Conservation (phyloP, 345 rosid genomes). For the Euphorbia peplus region DNA sequence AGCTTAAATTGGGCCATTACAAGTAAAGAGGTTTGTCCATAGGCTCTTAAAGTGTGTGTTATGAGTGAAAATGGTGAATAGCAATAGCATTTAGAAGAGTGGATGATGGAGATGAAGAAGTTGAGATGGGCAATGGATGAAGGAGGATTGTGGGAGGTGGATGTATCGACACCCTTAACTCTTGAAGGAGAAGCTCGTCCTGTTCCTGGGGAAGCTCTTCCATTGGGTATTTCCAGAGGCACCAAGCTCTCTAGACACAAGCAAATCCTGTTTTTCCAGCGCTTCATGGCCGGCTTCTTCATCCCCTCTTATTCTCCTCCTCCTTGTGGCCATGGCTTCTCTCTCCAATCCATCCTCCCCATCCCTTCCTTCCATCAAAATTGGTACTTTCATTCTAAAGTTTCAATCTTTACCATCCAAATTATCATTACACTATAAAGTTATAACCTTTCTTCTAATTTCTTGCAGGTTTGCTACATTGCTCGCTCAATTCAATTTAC, state of each 20-base stretch:
- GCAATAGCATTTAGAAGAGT: no score
- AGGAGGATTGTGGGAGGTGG: slow-evolving; percentile 81
- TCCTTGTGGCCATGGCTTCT: slow-evolving; percentile 28
- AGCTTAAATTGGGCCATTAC: no score
- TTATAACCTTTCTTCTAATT: not conserved
- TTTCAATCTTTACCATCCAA: no score
- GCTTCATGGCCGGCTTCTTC: slow-evolving; percentile 73
- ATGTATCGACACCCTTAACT: slow-evolving; percentile 67
- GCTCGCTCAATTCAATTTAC: slow-evolving; percentile 76
- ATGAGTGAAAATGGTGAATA: no score
- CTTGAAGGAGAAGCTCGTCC: slow-evolving; percentile 71
- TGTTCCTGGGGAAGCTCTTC: slow-evolving; percentile 60
- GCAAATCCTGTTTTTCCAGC: slow-evolving; percentile 83
- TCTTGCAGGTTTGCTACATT: slow-evolving; percentile 57
- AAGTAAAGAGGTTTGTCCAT: no score
- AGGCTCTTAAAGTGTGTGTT: no score
- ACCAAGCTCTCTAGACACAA: slow-evolving; percentile 63
- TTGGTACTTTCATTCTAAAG: slow-evolving; percentile 41
- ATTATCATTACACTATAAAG: no score
- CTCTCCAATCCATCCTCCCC: slow-evolving; percentile 65
- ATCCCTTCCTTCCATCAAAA: slow-evolving; percentile 47
- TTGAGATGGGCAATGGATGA: slow-evolving; percentile 80
- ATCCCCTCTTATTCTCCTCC: slow-evolving; percentile 61
- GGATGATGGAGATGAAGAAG: slow-evolving; percentile 50
- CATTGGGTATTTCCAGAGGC: slow-evolving; percentile 78